Evolutionary conservation across 768 basidiomycete species (phyloP), one percentile per base, ranked within the genome.

Genomic region (Infundibulicybe gibba): DNA sequence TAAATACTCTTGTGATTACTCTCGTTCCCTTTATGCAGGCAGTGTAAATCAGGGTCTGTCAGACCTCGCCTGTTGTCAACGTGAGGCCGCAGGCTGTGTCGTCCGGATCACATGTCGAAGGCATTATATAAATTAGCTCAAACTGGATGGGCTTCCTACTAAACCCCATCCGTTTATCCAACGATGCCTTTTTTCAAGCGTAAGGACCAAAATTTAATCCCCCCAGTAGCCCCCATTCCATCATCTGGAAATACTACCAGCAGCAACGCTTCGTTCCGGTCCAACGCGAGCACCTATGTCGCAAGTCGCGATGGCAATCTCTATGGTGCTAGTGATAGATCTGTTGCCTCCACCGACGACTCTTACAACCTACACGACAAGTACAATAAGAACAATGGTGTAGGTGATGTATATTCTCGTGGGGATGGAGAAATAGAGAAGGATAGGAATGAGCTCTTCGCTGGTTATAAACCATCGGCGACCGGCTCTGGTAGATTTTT

Each of bases 371-470:
- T 59, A 16, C 61, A 60, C 32, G 77, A 79, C 55, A 74, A 69
- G 45, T 80, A 83, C 58, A 70, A 67, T 49, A 67, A 80, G 48
- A 79, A 67, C 57, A 70, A 70, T 39, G 70, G 72, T 25, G 70
- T 84, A 17, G 82, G 81, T 43, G 85, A 87, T 53, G 62, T 72
- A n/a, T 87, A 87, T 61, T 71, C 81, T 49, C 80, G 84, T 43
- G 82, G 83, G 19, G 70, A 65, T 35, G 76, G 71, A 42, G 69
- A 87, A 51, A 55, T 83, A 39, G 80, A 87, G 51, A 67, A 70
- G 25, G 87, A 87, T 62, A 82, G 90, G 40, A 77, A 69, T 37
- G 87, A 86, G 53, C 72, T 92, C 19, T 90, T 92, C 61, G 64
- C 85, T 48, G 90, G 90, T 10, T 85, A 83, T 61, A 81, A 85